A percentile compares a stretch with the other conserved stretches of the same genome.
These are phyloP conservation scores for Suillus subaureus DNA, from an alignment of 768 basidiomycete species.

Conservation along the genomic window DNA sequence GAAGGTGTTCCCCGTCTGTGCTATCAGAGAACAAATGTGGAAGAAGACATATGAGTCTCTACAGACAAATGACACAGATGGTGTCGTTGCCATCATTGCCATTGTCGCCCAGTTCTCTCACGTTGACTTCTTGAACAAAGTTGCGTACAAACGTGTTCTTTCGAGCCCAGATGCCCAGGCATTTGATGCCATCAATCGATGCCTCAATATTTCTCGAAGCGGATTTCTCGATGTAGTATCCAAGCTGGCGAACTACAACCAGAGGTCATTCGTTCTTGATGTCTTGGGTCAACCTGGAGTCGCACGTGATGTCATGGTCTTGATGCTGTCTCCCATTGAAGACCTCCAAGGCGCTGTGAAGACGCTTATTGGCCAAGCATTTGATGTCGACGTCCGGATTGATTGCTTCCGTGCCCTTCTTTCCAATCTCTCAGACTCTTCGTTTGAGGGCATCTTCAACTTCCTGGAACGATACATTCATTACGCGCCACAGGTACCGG, in stretches of 20 bases:
- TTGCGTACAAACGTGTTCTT: conserved; percentile 48
- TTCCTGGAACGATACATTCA: conserved; percentile 67
- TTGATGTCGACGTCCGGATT: conserved; percentile 84
- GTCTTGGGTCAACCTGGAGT: conserved; percentile 60
- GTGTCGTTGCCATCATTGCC: conserved; percentile 57
- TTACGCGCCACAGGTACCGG: conserved; percentile 66
- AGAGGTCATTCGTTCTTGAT: conserved; percentile 50
- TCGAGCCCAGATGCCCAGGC: conserved; percentile 33
- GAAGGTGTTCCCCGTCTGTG: conserved; percentile 36
- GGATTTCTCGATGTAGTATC: conserved; percentile 67
- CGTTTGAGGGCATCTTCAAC: conserved; percentile 71
- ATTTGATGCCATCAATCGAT: conserved; percentile 61
- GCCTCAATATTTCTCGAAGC: conserved; percentile 56
- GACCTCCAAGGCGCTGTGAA: conserved; percentile 76
- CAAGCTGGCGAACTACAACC: conserved; percentile 63
- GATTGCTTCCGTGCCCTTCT: conserved; percentile 87
- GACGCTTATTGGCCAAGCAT: conserved; percentile 80
- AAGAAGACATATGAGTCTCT: conserved; percentile 60
- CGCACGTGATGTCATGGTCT: conserved; percentile 57
- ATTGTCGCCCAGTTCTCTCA: conserved; percentile 64
- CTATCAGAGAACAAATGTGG: conserved; percentile 69
- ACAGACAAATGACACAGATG: conserved; percentile 58
- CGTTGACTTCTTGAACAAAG: conserved; percentile 59
- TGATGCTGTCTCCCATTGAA: conserved; percentile 84
- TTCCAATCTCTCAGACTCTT: conserved; percentile 59